Evolutionary conservation across 805 yeast genomes (phyloP), one percentile per base, ranked within the genome.

Genomic region (Candida schatavii): DNA sequence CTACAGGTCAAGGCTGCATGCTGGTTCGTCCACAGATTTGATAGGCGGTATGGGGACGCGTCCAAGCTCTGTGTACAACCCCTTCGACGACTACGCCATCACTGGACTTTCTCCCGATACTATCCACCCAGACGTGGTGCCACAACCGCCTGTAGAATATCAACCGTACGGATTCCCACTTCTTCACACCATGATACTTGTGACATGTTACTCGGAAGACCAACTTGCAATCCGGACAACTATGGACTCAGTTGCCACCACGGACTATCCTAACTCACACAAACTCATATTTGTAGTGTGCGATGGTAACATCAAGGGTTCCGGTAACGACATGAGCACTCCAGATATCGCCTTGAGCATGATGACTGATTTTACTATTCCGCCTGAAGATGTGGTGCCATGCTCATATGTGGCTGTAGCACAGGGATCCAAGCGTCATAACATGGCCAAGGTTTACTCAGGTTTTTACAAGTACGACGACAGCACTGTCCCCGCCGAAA

Each of bases 181-280:
- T 51, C 70, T 67, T 13, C 75, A 70, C 46, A 47, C 64, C 6
- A 55, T 70, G 42, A 45, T 50, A 35, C 51, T 67, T 38, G 95
- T 93, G 7, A 93, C 99, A 1, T 91, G 97, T 57, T 93, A 93
- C 58, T 89, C 97, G 2, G 99, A 93, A 67, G 95, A 88, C 59
- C 86, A 80, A 51, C 84, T 74, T 10, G 96, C 95, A 47, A 64
- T 93, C 44, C 75, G 98, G 54, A 80, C 91, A 1, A 89, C 98
- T 0, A 62, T 91, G 48, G 98, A 93, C 61, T 91, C 98, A 2
- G 60, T 93, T 39, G 87, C 96, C n/a, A 88, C 96, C 1, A 88
- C 97, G 1, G 96, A 88, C 49, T 93, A 85, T 62, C 97, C 98
- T 42, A 90, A 89, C 61, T 87, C 97, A 3, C 98, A 93, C 64